Conservation (phyloP, 2,329 filamentous ascomycete species). For the Arthrinium puccinioides region DNA sequence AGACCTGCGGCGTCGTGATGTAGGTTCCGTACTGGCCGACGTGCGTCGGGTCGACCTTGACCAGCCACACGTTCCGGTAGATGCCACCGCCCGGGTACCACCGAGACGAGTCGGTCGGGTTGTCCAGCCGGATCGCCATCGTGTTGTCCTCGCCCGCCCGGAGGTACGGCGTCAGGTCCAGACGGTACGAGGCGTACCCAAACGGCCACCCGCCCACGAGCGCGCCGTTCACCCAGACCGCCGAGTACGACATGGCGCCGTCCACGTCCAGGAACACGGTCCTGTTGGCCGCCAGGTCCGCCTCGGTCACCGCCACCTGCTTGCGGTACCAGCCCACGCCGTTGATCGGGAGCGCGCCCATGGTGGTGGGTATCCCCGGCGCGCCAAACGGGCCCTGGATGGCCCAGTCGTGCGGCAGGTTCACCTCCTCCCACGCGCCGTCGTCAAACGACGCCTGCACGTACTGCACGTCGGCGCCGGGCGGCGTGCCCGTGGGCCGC, state of each 20-base stretch:
- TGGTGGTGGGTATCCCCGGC: conserved; percentile 26
- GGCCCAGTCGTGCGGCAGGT: conserved; percentile 36
- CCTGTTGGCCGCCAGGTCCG: conserved; percentile 10
- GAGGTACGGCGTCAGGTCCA: conserved; percentile 39
- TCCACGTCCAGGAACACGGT: conserved; percentile 27
- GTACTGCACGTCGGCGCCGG: conserved; percentile 18
- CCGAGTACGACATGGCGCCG: conserved; percentile 43
- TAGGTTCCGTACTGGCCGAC: conserved; percentile 43
- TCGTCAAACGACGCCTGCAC: conserved; percentile 20
- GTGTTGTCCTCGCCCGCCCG: conserved; percentile 27
- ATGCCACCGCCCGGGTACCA: conserved; percentile 49
- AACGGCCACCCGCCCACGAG: conserved; percentile 45
- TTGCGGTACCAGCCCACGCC: conserved; percentile 46
- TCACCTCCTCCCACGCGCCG: conserved; percentile 27
- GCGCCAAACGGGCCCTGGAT: conserved; percentile 31
- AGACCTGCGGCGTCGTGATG: conserved; percentile 37
- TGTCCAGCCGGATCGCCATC: conserved; percentile 44
- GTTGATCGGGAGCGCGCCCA: conserved; percentile 39
- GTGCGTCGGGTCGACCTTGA: conserved; percentile 36
- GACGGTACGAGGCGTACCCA: conserved; percentile 41
- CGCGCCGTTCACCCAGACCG: conserved; percentile 44
- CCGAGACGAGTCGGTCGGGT: conserved; percentile 37
- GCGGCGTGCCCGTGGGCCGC: conserved; percentile 16
- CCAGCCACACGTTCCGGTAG: conserved; percentile 48
- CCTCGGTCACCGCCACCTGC: conserved; percentile 18